Percentiles rank a stretch among this genome's conserved stretches.
These are phyloP conservation scores for Cutaneotrichosporon sp. DNA, from an alignment of 1,284 basidiomycete genomes.

Conservation along the genomic window DNA sequence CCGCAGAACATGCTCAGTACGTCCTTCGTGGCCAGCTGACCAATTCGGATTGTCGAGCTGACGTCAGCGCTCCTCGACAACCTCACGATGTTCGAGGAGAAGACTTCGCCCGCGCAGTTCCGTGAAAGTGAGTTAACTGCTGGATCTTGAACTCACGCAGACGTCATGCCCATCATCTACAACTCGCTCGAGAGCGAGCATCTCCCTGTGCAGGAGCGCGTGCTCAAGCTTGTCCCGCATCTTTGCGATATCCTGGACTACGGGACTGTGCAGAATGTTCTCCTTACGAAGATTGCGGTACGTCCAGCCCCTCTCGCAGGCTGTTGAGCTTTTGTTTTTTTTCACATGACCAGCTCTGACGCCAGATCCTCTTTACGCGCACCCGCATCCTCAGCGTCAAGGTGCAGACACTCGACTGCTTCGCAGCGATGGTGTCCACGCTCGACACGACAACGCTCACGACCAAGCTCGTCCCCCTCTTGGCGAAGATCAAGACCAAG, in stretches of 20 bases:
- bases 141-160: constrained; percentile 52
- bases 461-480: constrained; percentile 88
- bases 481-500: constrained; percentile 93
- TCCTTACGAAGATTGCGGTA: constrained; percentile 85
- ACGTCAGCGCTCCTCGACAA: constrained; percentile 73
- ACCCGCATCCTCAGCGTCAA: constrained; percentile 83
- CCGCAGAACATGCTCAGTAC: constrained; percentile 88
- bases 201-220: constrained; percentile 83
- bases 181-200: constrained; percentile 93
- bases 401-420: constrained; percentile 82
- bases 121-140: constrained; percentile 69
- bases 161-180: constrained; percentile 92
- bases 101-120: constrained; percentile 83
- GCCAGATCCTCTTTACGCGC: constrained; percentile 80
- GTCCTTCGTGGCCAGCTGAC: constrained; percentile 12
- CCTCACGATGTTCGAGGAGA: constrained; percentile 78
- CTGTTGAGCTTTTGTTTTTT: constrained; percentile 3
- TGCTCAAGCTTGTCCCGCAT: constrained; percentile 77
- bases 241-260: constrained; percentile 93
- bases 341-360: background rate
- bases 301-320: constrained; percentile 40
- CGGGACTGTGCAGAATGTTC: constrained; percentile 77
- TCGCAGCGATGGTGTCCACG: constrained; percentile 87
- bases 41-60: background rate
- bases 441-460: constrained; percentile 89